A percentile compares a stretch with the other conserved stretches of the same genome.
Conservation (phyloP, 345 rosid genomes). For the Eutrema japonicum region DNA sequence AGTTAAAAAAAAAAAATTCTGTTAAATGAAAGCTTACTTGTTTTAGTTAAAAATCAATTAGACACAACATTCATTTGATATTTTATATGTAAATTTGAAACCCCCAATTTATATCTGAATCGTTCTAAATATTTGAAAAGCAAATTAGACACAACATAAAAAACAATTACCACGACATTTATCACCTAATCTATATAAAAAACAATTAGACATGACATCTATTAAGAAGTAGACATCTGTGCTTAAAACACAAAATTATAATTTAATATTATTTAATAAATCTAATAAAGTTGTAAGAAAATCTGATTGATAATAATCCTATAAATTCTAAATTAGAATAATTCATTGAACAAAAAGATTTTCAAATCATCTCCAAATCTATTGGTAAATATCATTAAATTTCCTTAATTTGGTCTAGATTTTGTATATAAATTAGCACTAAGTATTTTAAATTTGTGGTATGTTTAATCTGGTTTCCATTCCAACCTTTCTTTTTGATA, state of each 20-base stretch:
- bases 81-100: too few relatives aligned
- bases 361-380: background rate
- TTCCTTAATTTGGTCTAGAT: slow-evolving; percentile 4
- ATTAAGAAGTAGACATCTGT: background rate
- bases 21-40: too few relatives aligned
- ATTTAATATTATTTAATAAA: slow-evolving; percentile 1
- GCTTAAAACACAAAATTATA: background rate
- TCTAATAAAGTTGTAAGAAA: slow-evolving; percentile 8
- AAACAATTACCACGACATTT: background rate
- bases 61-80: too few relatives aligned
- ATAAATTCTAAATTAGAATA: background rate
- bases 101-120: too few relatives aligned
- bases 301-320: background rate
- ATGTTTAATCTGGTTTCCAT: background rate
- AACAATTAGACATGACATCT: background rate
- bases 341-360: slow-evolving; percentile 9
- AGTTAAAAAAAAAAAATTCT: too few relatives aligned
- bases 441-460: background rate
- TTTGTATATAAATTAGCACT: slow-evolving; percentile 8
- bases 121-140: background rate
- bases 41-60: too few relatives aligned
- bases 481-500: background rate
- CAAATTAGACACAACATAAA: background rate
- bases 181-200: background rate
- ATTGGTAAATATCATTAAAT: slow-evolving; percentile 8